Base-by-base conservation (phyloP, 768 basidiomycete species). In the Pisolithus tinctorius region DNA sequence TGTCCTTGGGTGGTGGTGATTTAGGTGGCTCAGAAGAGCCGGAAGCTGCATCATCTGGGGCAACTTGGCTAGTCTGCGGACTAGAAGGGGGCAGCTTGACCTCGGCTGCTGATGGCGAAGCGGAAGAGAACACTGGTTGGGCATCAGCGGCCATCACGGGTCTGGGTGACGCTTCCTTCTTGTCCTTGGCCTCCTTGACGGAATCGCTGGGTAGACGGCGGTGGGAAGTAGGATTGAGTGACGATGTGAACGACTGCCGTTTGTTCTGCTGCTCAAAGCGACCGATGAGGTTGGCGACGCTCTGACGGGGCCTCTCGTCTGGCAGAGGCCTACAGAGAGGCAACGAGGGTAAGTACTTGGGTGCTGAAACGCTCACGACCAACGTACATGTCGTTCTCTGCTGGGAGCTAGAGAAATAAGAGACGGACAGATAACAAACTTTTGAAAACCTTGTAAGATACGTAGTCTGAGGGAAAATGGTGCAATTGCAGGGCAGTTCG, bases 251-350 rank as follows among this genome's bases (percentile, higher is more conserved):
- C 4, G 81, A 69, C 58, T 80, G 77, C 46, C 81, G 80, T 64
- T 88, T 91, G 50, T 76, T 82, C 70, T 88, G 84, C 59, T 80
- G 86, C 67, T 93, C 90, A 58, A 93, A 93, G 52, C 86, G 80
- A 47, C 90, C 90, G 62, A 93, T 93, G 70, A 93, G 84, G 64
- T 91, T 93, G 56, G 90, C 90, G 45, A 93, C 90, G 60, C 85
- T 88, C 65, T 80, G 81, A 53, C 90, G 85, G 45, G 89, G 88
- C 63, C 86, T 80, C 71, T 93, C 90, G 75, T 92, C 89, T 68
- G 90, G 88, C 55, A 90, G 71, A 50, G 86, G 85, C 89, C 88
- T 91, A 62, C 55, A 58, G 55, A 54, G 54, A 55, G 58, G 48
- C 26, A 38, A 36, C 43, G 6, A 10, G 6, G 51, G 68, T 40